phyloP scores from a whole-genome alignment of 2,329 filamentous ascomycete species.

The Pseudogymnoascus sp. region DNA sequence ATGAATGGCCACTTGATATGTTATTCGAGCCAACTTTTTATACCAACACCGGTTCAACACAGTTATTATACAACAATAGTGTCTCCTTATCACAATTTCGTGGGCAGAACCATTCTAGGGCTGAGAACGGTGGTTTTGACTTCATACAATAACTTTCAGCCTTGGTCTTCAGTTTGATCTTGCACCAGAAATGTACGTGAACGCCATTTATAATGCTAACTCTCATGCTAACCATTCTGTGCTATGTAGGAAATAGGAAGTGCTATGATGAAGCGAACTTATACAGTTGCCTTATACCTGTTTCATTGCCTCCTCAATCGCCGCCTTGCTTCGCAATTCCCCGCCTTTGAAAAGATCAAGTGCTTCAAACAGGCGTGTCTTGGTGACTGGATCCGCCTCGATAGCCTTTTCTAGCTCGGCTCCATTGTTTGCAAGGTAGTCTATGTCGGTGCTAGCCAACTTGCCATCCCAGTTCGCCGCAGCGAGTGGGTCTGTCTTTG shows the following conservation, averaged over 20 bases:
- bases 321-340: conserved; percentile 33
- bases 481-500: conserved; percentile 35
- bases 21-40: background rate
- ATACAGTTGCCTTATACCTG: conserved; percentile 15
- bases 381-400: conserved; percentile 33
- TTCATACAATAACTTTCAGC: background rate
- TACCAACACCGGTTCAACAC: background rate
- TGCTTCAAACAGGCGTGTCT: conserved; percentile 34
- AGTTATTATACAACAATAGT: background rate
- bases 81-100: background rate
- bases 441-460: conserved; percentile 34
- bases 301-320: conserved; percentile 32
- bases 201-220: background rate
- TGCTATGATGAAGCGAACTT: background rate
- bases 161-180: background rate
- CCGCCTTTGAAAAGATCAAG: conserved; percentile 36
- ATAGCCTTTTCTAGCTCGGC: conserved; percentile 38
- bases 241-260: background rate
- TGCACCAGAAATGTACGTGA: background rate
- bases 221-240: background rate
- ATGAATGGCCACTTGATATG: background rate
- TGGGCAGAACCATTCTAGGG: background rate
- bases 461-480: conserved; percentile 34
- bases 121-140: background rate
- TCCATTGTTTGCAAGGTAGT: conserved; percentile 42